Evolutionary conservation across 345 rosid species (phyloP), one percentile per base, ranked within the genome.

Genomic region (Pistacia integerrima): DNA sequence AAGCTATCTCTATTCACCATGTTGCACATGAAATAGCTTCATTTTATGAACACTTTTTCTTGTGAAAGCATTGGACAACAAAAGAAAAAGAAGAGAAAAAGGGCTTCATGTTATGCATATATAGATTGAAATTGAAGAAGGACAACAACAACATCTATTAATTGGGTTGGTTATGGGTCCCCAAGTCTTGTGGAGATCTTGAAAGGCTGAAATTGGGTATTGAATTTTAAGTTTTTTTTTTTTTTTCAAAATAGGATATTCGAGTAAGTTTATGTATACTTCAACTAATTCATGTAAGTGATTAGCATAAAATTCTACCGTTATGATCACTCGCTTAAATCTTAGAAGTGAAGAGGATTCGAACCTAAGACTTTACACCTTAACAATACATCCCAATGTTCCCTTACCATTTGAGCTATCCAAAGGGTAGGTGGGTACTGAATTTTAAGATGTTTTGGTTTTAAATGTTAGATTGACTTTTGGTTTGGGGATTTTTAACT

Each of bases 381-480:
- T 25, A 25, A 25, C 1, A 25, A 25, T 1, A 25, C 25, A 25
- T 25, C 25, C 25, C 25, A 22, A 22, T 22, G 22, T 22, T 22
- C 22, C 22, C 22, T 22, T 22, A 22, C 22, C 22, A 22, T 22
- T 22, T 22, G 22, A 22, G 22, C 22, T 22, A 22, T 22, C 22
- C 22, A 25, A 25, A 25, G 25, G 25, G 25, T 25, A 1, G 25
- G 1, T 18, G 28, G 69, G 33, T 1, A 16, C 69, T 44, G 14
- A 55, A 55, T 17, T 33, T 38, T 17, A 36, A 62, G 17, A 60
- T 5, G 4, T 59, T 11, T 7, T 41, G 9, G 9, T 10, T 67
- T 66, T 58, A 61, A 73, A 41, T 41, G 12, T 41, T 60, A 22
- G 74, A 30, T 74, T 38, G 66, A 54, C 82, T 54, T 60, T 71